A percentile compares a stretch with the other conserved stretches of the same genome.
These are phyloP conservation scores for Phyllosticta paracitricarpa DNA, from an alignment of 2,329 filamentous ascomycete genomes.

Conservation along the genomic window DNA sequence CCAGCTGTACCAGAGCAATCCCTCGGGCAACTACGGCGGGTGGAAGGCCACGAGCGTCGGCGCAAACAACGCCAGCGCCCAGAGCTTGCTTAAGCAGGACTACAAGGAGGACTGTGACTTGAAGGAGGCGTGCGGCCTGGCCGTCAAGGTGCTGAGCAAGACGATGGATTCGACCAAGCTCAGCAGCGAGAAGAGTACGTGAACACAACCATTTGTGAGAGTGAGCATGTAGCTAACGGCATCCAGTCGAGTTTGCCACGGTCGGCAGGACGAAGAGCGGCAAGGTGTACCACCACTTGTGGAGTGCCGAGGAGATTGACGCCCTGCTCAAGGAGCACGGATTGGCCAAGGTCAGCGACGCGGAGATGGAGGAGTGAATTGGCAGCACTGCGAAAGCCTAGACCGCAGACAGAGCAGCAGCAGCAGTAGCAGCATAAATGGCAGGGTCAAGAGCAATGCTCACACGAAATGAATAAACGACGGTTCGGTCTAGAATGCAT, in stretches of 20 bases:
- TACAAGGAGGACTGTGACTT: slow-evolving; percentile 98
- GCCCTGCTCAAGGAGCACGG: slow-evolving; percentile 90
- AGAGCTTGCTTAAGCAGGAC: slow-evolving; percentile 96
- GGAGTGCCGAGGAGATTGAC: slow-evolving; percentile 94
- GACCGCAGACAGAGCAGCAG: slow-evolving; percentile 10
- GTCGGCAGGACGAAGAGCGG: slow-evolving; percentile 91
- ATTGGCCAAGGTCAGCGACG: slow-evolving; percentile 56
- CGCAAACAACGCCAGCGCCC: slow-evolving; percentile 95
- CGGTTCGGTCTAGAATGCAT: not conserved
- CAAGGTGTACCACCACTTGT: slow-evolving; percentile 96
- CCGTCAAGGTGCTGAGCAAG: slow-evolving; percentile 98
- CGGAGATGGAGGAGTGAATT: slow-evolving; percentile 17
- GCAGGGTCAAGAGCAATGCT: not conserved
- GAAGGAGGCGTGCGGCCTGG: slow-evolving; percentile 93
- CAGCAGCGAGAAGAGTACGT: slow-evolving; percentile 96
- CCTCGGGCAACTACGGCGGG: slow-evolving; percentile 95
- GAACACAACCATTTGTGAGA: not conserved
- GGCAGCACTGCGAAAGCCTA: slow-evolving; percentile 13
- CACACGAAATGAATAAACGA: not conserved
- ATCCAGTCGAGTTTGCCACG: slow-evolving; percentile 88
- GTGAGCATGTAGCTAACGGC: not conserved
- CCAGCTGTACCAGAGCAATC: slow-evolving; percentile 98
- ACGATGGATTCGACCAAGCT: slow-evolving; percentile 99
- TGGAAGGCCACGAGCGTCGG: slow-evolving; percentile 99
- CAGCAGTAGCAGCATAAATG: not conserved